Evolutionary conservation across 805 yeast genomes (phyloP).

Genomic region (Candida sanyiensis): DNA sequence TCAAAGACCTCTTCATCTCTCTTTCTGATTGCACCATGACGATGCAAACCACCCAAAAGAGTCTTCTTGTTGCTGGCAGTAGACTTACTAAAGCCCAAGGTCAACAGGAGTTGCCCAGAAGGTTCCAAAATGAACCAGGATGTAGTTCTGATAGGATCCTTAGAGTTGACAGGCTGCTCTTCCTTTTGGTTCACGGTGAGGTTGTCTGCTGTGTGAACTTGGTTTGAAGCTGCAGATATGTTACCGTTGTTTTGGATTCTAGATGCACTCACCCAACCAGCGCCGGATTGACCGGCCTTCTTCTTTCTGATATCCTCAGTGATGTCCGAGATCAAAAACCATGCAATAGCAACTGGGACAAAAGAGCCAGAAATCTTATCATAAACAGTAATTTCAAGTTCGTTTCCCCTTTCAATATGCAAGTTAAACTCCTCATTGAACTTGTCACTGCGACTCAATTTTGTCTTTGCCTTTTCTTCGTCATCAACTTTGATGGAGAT

Average conservation of each 20-base stretch:
- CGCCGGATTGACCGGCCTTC: slow-evolving; percentile 71
- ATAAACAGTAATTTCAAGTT: slow-evolving; percentile 80
- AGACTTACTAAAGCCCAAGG: slow-evolving; percentile 75
- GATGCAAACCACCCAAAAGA: slow-evolving; percentile 63
- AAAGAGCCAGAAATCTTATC: slow-evolving; percentile 63
- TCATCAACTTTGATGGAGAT: slow-evolving; percentile 85
- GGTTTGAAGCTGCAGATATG: slow-evolving; percentile 11
- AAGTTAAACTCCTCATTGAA: slow-evolving; percentile 82
- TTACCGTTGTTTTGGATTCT: slow-evolving; percentile 31
- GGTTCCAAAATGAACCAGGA: slow-evolving; percentile 94
- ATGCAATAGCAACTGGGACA: slow-evolving; percentile 86
- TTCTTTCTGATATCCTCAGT: slow-evolving; percentile 92
- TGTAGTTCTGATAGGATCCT: slow-evolving; percentile 43
- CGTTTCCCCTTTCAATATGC: slow-evolving; percentile 86
- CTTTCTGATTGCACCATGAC: slow-evolving; percentile 97
- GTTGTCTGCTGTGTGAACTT: slow-evolving; percentile 20
- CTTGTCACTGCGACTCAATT: slow-evolving; percentile 66
- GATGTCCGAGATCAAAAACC: slow-evolving; percentile 87
- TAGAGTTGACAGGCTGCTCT: slow-evolving; percentile 12
- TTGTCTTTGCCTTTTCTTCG: slow-evolving; percentile 72
- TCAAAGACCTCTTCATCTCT: slow-evolving; percentile 84
- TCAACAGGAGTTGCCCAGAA: slow-evolving; percentile 79
- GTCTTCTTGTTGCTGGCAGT: slow-evolving; percentile 40
- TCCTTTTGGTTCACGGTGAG: slow-evolving; percentile 18
- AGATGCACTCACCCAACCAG: slow-evolving; percentile 88